Percentiles rank a stretch among this genome's conserved stretches.
Evolutionary conservation across 208 protist genomes (phyloP).

Genomic region (Strigomonas oncopelti): DNA sequence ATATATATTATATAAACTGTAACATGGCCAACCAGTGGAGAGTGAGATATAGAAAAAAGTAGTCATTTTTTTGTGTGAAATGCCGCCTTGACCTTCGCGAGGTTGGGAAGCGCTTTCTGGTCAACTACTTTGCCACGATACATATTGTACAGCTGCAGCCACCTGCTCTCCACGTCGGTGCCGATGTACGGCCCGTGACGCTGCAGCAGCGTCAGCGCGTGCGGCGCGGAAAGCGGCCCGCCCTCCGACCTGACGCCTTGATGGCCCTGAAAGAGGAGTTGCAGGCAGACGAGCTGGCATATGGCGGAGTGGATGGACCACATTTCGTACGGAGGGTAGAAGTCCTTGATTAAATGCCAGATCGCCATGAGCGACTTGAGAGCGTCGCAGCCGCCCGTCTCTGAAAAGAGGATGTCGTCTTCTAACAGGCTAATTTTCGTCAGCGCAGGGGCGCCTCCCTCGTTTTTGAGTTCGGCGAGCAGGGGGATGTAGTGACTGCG

Average conservation of each 20-base stretch:
- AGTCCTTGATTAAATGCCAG: conserved; percentile 53
- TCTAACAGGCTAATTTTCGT: background rate
- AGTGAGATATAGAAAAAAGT: background rate
- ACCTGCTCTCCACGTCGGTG: conserved; percentile 26
- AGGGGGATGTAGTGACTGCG: conserved; percentile 10
- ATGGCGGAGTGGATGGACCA: conserved; percentile 75
- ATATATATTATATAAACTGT: background rate
- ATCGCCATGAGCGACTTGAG: conserved; percentile 47
- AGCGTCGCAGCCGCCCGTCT: conserved; percentile 36
- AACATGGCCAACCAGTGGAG: background rate
- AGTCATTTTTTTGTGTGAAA: conserved; percentile 16
- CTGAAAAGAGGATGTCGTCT: background rate
- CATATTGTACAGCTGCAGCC: conserved; percentile 46
- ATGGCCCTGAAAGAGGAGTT: conserved; percentile 29
- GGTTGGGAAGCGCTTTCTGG: conserved; percentile 31
- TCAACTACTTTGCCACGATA: background rate
- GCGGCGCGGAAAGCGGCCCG: conserved; percentile 2
- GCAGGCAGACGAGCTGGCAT: conserved; percentile 55
- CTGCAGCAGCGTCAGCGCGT: conserved; percentile 49
- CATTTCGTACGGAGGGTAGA: conserved; percentile 77
- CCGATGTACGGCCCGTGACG: conserved; percentile 61
- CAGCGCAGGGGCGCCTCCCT: background rate
- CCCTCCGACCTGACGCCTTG: background rate
- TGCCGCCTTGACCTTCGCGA: conserved; percentile 52
- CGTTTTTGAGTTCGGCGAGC: conserved; percentile 5